Percentiles rank a stretch among this genome's conserved stretches.
Conservation (phyloP, 768 basidiomycete genomes). For the Auricularia cornea region DNA sequence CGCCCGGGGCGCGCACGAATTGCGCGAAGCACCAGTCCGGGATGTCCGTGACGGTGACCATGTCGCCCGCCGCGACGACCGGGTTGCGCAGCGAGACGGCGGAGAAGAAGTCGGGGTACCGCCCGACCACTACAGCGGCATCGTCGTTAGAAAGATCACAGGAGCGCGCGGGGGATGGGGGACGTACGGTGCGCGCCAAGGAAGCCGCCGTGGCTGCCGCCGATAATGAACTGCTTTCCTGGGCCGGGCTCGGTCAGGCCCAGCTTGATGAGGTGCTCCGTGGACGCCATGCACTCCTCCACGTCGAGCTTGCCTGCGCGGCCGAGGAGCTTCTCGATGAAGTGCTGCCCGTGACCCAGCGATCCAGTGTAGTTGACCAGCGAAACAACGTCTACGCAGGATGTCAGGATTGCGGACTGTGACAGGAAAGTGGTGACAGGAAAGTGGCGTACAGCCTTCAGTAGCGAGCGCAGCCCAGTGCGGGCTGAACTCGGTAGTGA, state of each 20-base stretch:
- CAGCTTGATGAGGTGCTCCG: slow-evolving; percentile 39
- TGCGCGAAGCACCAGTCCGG: slow-evolving; percentile 54
- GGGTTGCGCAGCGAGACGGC: slow-evolving; percentile 63
- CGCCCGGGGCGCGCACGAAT: slow-evolving; percentile 32
- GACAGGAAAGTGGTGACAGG: slow-evolving; percentile 2
- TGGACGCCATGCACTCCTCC: slow-evolving; percentile 50
- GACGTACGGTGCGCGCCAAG: slow-evolving; percentile 46
- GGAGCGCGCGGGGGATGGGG: background rate
- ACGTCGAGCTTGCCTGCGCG: slow-evolving; percentile 59
- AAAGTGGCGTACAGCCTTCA: slow-evolving; percentile 47
- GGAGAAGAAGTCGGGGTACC: slow-evolving; percentile 50
- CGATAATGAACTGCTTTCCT: slow-evolving; percentile 47
- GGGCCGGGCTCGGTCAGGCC: slow-evolving; percentile 41
- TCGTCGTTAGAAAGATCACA: background rate
- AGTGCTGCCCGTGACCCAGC: slow-evolving; percentile 47
- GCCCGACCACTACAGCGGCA: slow-evolving; percentile 67
- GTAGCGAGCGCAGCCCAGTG: slow-evolving; percentile 37
- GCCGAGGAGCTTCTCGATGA: slow-evolving; percentile 46
- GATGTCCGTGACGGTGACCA: slow-evolving; percentile 48
- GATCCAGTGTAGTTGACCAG: slow-evolving; percentile 63
- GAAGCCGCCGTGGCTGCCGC: slow-evolving; percentile 70
- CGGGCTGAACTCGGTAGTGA: slow-evolving; percentile 41
- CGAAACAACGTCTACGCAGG: slow-evolving; percentile 43
- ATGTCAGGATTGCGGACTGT: background rate
- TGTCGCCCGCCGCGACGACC: slow-evolving; percentile 53